Conservation (phyloP, 805 yeast species). For the Starmera pachycereana region DNA sequence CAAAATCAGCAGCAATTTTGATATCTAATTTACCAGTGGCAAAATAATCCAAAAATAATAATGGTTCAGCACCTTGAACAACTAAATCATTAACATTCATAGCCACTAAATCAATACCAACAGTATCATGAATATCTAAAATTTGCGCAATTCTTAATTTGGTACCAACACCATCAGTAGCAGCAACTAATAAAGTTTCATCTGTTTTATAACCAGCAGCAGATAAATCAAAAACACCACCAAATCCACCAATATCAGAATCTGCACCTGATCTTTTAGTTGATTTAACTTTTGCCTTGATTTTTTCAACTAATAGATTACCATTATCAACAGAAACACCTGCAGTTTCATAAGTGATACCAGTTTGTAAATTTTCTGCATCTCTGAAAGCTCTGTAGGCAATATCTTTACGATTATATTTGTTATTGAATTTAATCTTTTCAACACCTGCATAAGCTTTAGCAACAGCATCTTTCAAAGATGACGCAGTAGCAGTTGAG, state of each 20-base stretch:
- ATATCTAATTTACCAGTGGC: constrained; percentile 91
- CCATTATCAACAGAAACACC: constrained; percentile 98
- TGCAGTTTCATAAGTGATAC: constrained; percentile 84
- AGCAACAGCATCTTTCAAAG: constrained; percentile 72
- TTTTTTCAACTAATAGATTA: constrained; percentile 78
- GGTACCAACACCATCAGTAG: constrained; percentile 99
- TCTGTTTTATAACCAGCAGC: constrained; percentile 75
- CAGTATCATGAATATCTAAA: constrained; percentile 86
- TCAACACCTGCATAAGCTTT: constrained; percentile 82
- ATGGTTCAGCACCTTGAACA: constrained; percentile 98
- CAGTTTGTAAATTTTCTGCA: constrained; percentile 18
- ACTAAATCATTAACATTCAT: constrained; percentile 98
- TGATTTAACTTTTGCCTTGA: constrained; percentile 82
- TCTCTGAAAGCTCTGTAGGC: constrained; percentile 92
- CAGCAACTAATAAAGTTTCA: constrained; percentile 83
- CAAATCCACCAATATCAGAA: constrained; percentile 97
- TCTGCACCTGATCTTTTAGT: constrained; percentile 96
- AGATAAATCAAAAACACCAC: constrained; percentile 88
- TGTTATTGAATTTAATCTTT: constrained; percentile 58
- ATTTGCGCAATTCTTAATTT: constrained; percentile 91
- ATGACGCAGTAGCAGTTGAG: constrained; percentile 71
- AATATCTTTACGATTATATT: constrained; percentile 84
- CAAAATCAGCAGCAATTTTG: constrained; percentile 76
- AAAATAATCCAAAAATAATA: constrained; percentile 89
- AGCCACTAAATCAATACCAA: constrained; percentile 96